Base-by-base conservation (phyloP, 495 filamentous ascomycete genomes). In the Podospora didyma region DNA sequence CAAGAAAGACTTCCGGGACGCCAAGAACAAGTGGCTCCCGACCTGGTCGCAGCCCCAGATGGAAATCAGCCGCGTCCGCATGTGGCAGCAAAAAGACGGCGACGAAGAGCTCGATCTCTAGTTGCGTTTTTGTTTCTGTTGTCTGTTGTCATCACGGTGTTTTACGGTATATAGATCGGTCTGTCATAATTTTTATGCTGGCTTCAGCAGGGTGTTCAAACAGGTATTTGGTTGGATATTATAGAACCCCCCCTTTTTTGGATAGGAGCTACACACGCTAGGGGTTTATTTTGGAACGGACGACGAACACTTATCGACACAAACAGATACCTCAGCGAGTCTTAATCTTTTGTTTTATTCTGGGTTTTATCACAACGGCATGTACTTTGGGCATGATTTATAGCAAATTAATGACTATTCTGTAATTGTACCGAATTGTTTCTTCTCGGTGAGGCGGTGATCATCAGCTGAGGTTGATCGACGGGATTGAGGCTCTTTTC, bases 71-170 rank as follows among this genome's bases (percentile, higher is more conserved):
- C 87, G 80, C 62, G 89, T 95, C 17, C 76, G 84, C 59, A 95
- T 95, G 79, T 89, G 80, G 87, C 85, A 91, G 68, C 87, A 93
- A 64, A 85, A 82, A 57, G 78, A 82, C 57, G 80, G 80, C 7
- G 54, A 78, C 55, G 80, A 82, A 60, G 71, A 75, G 34, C 58
- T 75, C 48, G 71, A 75, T 39, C 58, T 75, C 48, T 53, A 16
- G 10, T 52, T 5, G n/a, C n/a, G 39, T 17, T 42, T 42, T 42
- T 51, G 37, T 49, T 48, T 11, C 28, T 54, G 50, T 7, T 17
- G 9, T 50, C 23, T 22, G 14, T 44, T 39, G 22, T 37, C 16
- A 46, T 51, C 35, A n/a, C n/a, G 22, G 39, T 22, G 24, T 28
- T 54, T 35, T 12, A 20, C 28, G 56, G 21, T 5, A 48, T 55